Evolutionary conservation across 805 yeast genomes (phyloP).

Genomic region (Yamadazyma scolyti): DNA sequence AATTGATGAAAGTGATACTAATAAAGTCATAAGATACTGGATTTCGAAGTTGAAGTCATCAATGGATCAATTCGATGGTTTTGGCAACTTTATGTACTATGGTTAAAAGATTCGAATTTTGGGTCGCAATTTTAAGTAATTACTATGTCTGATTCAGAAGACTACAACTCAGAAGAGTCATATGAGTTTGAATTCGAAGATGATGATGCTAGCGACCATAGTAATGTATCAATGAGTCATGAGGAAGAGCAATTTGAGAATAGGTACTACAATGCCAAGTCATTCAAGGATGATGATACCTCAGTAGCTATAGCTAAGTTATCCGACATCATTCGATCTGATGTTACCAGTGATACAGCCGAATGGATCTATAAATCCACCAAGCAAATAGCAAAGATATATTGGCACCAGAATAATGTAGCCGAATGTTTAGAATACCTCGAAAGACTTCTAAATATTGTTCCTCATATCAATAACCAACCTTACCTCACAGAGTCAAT

Average conservation of each 20-base stretch:
- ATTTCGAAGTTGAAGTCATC: no score
- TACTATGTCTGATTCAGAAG: conserved; percentile 32
- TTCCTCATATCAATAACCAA: conserved; percentile 23
- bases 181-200: conserved; percentile 40
- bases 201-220: conserved; percentile 17
- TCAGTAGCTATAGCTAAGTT: conserved; percentile 21
- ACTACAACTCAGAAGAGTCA: conserved; percentile 35
- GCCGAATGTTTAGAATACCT: conserved; percentile 17
- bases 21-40: no score
- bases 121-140: no score
- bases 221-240: conserved; percentile 25
- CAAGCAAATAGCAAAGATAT: conserved; percentile 40
- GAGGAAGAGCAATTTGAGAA: conserved; percentile 23
- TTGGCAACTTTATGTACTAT: no score
- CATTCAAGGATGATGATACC: conserved; percentile 31
- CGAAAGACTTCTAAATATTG: conserved; percentile 16
- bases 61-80: no score
- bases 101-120: neutral
- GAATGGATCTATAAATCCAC: conserved; percentile 37
- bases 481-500: conserved; percentile 39
- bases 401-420: conserved; percentile 19
- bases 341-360: conserved; percentile 12
- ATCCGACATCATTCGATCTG: conserved; percentile 10
- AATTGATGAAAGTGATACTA: no score
- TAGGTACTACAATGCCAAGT: conserved; percentile 35